A percentile compares a stretch with the other conserved stretches of the same genome.
Evolutionary conservation across 2,329 filamentous ascomycete species (phyloP).

Genomic region (Arthrobotrys entomopaga): DNA sequence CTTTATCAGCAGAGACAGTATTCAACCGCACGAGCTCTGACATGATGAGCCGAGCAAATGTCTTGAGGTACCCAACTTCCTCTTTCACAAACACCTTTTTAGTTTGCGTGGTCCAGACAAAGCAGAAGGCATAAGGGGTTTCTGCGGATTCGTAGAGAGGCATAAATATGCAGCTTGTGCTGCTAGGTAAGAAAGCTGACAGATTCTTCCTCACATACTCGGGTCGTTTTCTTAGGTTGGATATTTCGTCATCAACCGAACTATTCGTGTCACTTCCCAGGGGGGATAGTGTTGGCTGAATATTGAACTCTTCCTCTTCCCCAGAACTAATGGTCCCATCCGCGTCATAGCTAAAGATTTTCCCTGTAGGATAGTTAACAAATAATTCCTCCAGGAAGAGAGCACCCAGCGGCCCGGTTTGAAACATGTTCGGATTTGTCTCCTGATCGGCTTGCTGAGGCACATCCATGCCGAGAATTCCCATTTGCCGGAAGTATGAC

Average conservation of each 20-base stretch:
- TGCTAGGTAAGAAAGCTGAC: slow-evolving; percentile 54
- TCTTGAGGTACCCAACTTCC: slow-evolving; percentile 67
- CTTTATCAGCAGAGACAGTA: slow-evolving; percentile 64
- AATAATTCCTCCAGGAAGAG: slow-evolving; percentile 38
- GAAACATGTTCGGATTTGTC: neutral
- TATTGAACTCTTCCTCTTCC: slow-evolving; percentile 25
- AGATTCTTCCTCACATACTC: slow-evolving; percentile 47
- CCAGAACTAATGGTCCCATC: slow-evolving; percentile 38
- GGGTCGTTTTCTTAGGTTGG: slow-evolving; percentile 29
- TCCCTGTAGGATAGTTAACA: slow-evolving; percentile 28
- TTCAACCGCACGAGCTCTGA: slow-evolving; percentile 68
- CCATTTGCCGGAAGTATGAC: slow-evolving; percentile 30
- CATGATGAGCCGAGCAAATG: slow-evolving; percentile 69
- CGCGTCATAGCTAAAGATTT: slow-evolving; percentile 42
- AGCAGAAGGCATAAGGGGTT: slow-evolving; percentile 64
- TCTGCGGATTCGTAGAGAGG: slow-evolving; percentile 57
- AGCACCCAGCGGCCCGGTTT: slow-evolving; percentile 21
- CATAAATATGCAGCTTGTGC: slow-evolving; percentile 56
- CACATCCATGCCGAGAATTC: slow-evolving; percentile 36
- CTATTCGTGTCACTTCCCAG: slow-evolving; percentile 41
- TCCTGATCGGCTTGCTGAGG: neutral
- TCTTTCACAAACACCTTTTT: slow-evolving; percentile 64
- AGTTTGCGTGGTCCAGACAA: slow-evolving; percentile 65
- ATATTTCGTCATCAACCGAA: slow-evolving; percentile 28
- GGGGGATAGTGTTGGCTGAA: slow-evolving; percentile 22